phyloP scores from a whole-genome alignment of 345 rosid genomes.

The Syzygium aqueum region DNA sequence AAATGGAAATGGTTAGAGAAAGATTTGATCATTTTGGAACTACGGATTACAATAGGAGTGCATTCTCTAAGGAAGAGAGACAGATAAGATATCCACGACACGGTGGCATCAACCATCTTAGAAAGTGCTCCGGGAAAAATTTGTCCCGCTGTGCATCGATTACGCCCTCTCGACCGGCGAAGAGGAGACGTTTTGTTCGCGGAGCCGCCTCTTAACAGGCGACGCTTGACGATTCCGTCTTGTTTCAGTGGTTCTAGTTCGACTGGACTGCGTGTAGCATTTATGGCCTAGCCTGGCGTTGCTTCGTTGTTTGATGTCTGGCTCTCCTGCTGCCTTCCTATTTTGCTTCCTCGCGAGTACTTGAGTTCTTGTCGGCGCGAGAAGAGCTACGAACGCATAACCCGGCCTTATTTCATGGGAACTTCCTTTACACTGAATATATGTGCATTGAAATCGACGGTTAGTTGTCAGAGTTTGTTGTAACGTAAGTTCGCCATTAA shows the following conservation, averaged over 20 bases:
- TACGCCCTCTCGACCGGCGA: rapidly evolving
- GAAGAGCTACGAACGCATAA: neutral
- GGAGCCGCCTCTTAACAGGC: rapidly evolving
- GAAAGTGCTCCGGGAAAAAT: neutral
- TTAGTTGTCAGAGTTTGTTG: neutral
- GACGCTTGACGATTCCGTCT: rapidly evolving
- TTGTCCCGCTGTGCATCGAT: neutral
- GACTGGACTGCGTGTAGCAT: neutral
- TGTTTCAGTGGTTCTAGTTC: neutral
- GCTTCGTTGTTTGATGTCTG: neutral
- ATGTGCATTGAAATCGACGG: rapidly evolving
- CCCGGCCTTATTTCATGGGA: neutral
- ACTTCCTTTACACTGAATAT: neutral
- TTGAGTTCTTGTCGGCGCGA: neutral
- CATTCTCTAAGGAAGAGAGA: too few species aligned
- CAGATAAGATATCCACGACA: too few species aligned
- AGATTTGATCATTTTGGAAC: neutral
- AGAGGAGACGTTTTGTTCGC: rapidly evolving
- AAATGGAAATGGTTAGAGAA: neutral
- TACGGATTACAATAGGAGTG: neutral
- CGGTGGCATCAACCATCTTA: neutral
- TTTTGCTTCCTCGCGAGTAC: rapidly evolving
- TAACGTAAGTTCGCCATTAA: neutral
- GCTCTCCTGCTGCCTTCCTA: neutral
- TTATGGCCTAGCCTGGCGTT: neutral